These are phyloP conservation scores for Verticillium zaregamsianum DNA, from an alignment of 2,329 filamentous ascomycete genomes.

Conservation along the genomic window DNA sequence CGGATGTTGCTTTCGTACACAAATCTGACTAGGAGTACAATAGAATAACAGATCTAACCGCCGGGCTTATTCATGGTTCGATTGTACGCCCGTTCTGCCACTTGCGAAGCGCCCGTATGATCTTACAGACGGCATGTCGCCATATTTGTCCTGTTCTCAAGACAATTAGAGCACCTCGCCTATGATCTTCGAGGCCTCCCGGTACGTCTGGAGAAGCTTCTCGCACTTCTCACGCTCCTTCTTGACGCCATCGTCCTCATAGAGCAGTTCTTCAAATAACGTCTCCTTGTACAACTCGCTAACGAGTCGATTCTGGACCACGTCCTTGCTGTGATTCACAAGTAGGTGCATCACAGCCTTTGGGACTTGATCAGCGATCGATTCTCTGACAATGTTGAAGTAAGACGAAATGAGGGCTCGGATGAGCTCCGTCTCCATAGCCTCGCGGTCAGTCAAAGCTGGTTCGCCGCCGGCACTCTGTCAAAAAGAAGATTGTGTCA, in stretches of 20 bases:
- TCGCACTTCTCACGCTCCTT: conserved; percentile 98
- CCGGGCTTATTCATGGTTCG: conserved; percentile 31
- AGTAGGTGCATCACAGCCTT: conserved; percentile 99
- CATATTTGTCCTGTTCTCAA: neutral
- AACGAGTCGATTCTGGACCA: conserved; percentile 93
- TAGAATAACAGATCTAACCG: conserved; percentile 52
- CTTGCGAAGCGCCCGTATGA: neutral
- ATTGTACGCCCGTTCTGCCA: neutral
- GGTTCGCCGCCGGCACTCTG: conserved; percentile 67
- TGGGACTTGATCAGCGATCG: conserved; percentile 96
- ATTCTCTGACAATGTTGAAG: conserved; percentile 98
- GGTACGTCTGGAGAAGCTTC: conserved; percentile 90
- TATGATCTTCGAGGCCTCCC: conserved; percentile 96
- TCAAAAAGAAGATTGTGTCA: conserved; percentile 11
- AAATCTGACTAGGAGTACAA: neutral
- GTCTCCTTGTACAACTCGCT: conserved; percentile 92
- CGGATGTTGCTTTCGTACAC: neutral
- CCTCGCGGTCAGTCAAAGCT: conserved; percentile 89
- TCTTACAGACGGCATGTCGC: neutral
- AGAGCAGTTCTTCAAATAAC: conserved; percentile 86
- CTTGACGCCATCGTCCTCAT: conserved; percentile 97
- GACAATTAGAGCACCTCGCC: conserved; percentile 76
- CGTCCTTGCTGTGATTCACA: conserved; percentile 97
- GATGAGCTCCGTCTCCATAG: conserved; percentile 96
- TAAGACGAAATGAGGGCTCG: conserved; percentile 95